Evolutionary conservation across 2,329 filamentous ascomycete genomes (phyloP), one percentile per base, ranked within the genome.

Genomic region (Tolypocladium pustulatum): DNA sequence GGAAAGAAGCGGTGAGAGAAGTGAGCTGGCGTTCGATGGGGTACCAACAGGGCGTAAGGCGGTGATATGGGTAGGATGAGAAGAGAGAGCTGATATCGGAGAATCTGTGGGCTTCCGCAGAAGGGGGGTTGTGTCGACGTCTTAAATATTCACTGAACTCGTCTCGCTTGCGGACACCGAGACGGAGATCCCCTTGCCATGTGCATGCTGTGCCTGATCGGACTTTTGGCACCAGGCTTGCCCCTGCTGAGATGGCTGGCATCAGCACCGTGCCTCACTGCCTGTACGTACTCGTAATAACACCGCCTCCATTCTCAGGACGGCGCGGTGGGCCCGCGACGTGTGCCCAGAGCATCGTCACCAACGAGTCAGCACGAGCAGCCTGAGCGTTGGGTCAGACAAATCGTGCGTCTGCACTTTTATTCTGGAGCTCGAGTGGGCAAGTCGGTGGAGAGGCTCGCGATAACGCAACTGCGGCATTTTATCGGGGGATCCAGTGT

Each of bases 381-480:
- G n/a, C 20, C 57, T 34, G 41, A 34, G 52, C 43, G 57, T 32
- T 57, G 43, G 55, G 54, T 58, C 62, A 54, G 57, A 25, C 59
- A 64, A 32, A 15, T 38, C 43, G 49, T 58, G 56, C 59, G 43
- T 51, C 3, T 30, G 49, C 49, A 30, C 32, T 54, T 37, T 52
- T 62, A 49, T 46, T 59, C 59, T 63, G 58, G 59, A 57, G 57
- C 54, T 54, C 37, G 58, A 61, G 65, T 65, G 63, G 64, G 59
- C 40, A 54, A 10, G 52, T 30, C 22, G 59, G 66, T 65, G 65
- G 66, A 64, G 60, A 65, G 61, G 51, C 53, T 61, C 51, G 59
- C 62, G 65, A 69, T 67, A 66, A 67, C 63, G 58, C 60, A 58
- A 52, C 61, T 68, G 67, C 66, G 68, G 64, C 62, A 70, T 70